Conservation (phyloP, 2,329 filamentous ascomycete genomes). For the Didymellaceae sp. region DNA sequence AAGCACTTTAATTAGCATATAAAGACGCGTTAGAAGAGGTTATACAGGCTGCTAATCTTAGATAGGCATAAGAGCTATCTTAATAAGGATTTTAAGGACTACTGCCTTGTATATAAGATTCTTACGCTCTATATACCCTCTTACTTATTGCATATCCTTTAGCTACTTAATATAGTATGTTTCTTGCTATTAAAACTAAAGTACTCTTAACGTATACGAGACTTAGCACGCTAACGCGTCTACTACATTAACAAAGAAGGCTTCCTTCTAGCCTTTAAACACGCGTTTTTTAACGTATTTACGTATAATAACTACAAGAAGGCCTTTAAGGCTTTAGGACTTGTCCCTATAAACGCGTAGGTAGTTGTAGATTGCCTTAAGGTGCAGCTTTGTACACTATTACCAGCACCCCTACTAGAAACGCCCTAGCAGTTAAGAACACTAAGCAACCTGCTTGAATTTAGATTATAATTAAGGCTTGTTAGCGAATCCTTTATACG, state of each 20-base stretch:
- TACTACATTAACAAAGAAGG: too few relatives aligned
- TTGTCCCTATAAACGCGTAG: not conserved
- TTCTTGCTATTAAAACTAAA: slow-evolving; percentile 25
- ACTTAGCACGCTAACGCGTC: slow-evolving; percentile 34
- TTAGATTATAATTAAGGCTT: slow-evolving; percentile 1
- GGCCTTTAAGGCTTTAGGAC: not conserved
- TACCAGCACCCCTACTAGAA: not conserved
- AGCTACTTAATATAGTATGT: slow-evolving; percentile 26
- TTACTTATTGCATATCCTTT: slow-evolving; percentile 17
- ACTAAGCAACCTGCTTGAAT: too few relatives aligned
- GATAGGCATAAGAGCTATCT: slow-evolving; percentile 21
- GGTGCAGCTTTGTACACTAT: not conserved
- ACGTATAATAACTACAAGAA: slow-evolving; percentile 6
- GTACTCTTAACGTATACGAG: slow-evolving; percentile 40
- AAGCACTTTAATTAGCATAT: slow-evolving; percentile 20
- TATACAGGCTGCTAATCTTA: slow-evolving; percentile 23
- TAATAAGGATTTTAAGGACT: too few relatives aligned
- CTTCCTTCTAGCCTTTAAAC: slow-evolving; percentile 22
- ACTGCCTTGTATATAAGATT: too few relatives aligned
- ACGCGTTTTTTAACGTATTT: slow-evolving; percentile 13
- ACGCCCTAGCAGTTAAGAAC: not conserved
- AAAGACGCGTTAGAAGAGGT: slow-evolving; percentile 7
- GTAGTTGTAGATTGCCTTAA: not conserved
- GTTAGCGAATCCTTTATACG: too few relatives aligned
- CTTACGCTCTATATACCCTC: slow-evolving; percentile 25